Percentiles rank a stretch among this genome's conserved stretches.
Conservation (phyloP, 352 stramenopile genomes). For the Phytophthora cajani region DNA sequence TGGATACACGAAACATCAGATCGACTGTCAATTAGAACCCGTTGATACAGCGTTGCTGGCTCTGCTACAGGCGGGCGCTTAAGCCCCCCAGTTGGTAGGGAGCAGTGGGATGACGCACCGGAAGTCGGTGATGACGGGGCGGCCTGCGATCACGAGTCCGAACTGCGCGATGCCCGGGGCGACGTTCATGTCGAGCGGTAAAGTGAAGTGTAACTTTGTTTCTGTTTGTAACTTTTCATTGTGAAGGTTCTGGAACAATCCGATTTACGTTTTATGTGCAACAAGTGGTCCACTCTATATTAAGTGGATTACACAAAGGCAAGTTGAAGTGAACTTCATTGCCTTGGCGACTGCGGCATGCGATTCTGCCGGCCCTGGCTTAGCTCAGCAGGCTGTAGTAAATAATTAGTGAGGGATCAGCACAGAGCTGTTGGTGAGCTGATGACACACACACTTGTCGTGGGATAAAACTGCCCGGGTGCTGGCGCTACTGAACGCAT, state of each 20-base stretch:
- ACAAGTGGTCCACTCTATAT: not conserved
- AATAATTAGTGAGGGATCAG: too few relatives aligned
- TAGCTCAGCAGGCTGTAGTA: too few relatives aligned
- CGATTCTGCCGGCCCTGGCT: too few relatives aligned
- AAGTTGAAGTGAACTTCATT: too few relatives aligned
- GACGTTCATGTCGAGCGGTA: conserved; percentile 33
- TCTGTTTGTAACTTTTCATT: not conserved
- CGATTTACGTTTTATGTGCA: not conserved
- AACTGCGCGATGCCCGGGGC: conserved; percentile 55
- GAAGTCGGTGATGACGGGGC: conserved; percentile 73
- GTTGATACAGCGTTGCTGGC: not conserved
- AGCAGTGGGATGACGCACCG: conserved; percentile 25
- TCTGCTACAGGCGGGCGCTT: not conserved
- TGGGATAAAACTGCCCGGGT: too few relatives aligned
- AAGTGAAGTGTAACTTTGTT: conserved; percentile 1
- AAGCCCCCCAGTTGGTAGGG: not conserved
- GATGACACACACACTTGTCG: too few relatives aligned
- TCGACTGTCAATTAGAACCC: not conserved
- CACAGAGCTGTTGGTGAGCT: too few relatives aligned
- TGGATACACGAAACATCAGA: not conserved
- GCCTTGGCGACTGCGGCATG: too few relatives aligned
- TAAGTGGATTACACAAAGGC: not conserved
- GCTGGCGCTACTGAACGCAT: not conserved
- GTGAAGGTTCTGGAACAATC: conserved; percentile 26
- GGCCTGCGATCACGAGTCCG: conserved; percentile 69